A percentile compares a stretch with the other conserved stretches of the same genome.
phyloP scores from a whole-genome alignment of 345 rosid genomes.

The Gossypium herbaceum region DNA sequence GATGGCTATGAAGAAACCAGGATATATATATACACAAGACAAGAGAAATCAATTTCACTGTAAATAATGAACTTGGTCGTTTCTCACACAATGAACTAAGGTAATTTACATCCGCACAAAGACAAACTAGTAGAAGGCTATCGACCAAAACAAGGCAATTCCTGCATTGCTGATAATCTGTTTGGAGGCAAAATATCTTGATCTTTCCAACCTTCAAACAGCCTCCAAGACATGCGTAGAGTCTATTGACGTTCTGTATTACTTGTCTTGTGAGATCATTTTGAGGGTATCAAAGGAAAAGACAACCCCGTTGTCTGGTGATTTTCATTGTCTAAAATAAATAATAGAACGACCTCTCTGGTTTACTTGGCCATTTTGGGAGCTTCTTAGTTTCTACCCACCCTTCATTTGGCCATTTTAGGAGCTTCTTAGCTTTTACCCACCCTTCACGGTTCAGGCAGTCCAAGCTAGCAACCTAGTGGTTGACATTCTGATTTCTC shows the following conservation, averaged over 20 bases:
- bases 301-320: background rate
- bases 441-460: too few species aligned
- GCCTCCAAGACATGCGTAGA: background rate
- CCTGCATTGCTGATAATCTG: too few species aligned
- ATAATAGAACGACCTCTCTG: too few species aligned
- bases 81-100: background rate
- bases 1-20: background rate
- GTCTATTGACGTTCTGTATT: background rate
- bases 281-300: background rate
- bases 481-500: background rate
- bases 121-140: background rate
- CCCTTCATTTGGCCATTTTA: background rate
- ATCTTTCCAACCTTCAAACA: background rate
- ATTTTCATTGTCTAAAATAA: background rate
- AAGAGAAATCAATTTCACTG: background rate
- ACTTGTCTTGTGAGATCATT: background rate
- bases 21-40: background rate
- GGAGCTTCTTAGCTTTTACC: too few species aligned
- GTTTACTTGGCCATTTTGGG: background rate
- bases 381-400: too few species aligned
- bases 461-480: too few species aligned
- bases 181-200: too few species aligned
- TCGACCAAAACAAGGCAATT: background rate
- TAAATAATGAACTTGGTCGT: background rate
- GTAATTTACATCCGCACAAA: background rate